Base-by-base conservation (phyloP, 768 basidiomycete species). In the Collybia nuda region DNA sequence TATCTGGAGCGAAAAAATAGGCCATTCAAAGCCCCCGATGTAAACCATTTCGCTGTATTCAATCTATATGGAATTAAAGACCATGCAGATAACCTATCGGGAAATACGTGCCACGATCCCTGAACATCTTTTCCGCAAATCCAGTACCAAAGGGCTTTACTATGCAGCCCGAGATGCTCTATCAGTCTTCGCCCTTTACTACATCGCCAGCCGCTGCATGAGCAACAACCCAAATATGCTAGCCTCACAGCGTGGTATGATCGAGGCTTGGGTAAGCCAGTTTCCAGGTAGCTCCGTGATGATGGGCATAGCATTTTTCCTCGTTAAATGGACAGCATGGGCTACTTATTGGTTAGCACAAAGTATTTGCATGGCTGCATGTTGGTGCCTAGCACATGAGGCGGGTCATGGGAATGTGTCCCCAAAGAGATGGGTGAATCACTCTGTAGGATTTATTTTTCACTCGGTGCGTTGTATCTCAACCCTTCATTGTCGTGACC, bases 331-430 rank as follows among this genome's bases (percentile, higher is more conserved):
- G 72, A 38, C 56, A 7, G 55, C 70, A 6, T 81, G 75, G 79
- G 59, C 60, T 0, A 51, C 66, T 2, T 83, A 84, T 54, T 81
- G 79, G 77, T 73, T 76, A 62, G 76, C 76, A 60, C 83, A 85
- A 60, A 77, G 81, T 12, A 63, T 85, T 17, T 70, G 74, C 22
- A 72, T 83, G 44, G 80, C 81, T 14, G 77, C 80, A 2, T 70
- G 76, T 53, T 85, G 81, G 81, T 80, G 79, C 50, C 68, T 83
- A 48, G 81, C 78, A 4, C 81, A 83, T 55, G 82, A 82, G 63
- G 81, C 80, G 40, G 81, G 80, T 2, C 82, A 85, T 54, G 75
- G 77, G 5, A 78, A 73, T 6, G 68, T 84, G 44, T 80, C 80
- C 2, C 54, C 66, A 14, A 60, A 63, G 48, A 54, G 61, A 28